A percentile compares a stretch with the other conserved stretches of the same genome.
phyloP scores from a whole-genome alignment of 2,329 filamentous ascomycete genomes.

The Ophiocordyceps polyrhachis-furcata region DNA sequence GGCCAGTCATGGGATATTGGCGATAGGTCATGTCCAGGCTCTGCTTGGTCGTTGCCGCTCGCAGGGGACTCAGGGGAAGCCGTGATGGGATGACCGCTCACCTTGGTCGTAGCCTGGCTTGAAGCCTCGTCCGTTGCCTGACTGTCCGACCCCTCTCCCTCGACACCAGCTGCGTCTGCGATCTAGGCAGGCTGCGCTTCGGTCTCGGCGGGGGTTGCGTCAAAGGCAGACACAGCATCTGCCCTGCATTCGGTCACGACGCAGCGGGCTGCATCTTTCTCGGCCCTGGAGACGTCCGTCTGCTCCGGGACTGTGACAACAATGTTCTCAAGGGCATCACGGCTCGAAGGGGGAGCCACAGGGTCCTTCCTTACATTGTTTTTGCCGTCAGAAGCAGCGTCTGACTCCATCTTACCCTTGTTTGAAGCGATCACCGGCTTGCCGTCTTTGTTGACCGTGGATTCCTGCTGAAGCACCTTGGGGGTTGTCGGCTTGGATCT shows the following conservation, averaged over 20 bases:
- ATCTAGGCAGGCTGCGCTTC: slow-evolving; percentile 4
- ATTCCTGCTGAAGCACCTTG: neutral
- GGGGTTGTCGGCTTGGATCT: neutral
- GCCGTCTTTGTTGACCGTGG: neutral
- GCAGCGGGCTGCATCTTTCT: neutral
- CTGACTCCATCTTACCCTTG: neutral
- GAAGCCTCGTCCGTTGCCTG: neutral
- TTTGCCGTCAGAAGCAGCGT: neutral
- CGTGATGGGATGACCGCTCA: neutral
- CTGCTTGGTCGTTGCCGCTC: neutral
- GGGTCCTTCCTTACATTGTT: neutral
- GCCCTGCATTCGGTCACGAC: neutral
- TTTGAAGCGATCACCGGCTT: neutral
- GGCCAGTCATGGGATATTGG: neutral
- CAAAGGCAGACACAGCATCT: neutral
- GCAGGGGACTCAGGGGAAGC: neutral
- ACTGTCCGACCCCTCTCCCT: neutral
- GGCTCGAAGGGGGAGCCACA: neutral
- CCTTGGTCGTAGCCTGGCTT: neutral
- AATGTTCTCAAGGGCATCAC: neutral
- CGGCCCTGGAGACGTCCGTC: neutral
- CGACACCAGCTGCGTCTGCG: slow-evolving; percentile 2
- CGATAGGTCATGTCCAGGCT: neutral
- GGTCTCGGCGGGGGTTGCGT: neutral
- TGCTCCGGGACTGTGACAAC: neutral